These are phyloP conservation scores for Asterochloris erici DNA, from an alignment of 139 green algal species.

Conservation along the genomic window DNA sequence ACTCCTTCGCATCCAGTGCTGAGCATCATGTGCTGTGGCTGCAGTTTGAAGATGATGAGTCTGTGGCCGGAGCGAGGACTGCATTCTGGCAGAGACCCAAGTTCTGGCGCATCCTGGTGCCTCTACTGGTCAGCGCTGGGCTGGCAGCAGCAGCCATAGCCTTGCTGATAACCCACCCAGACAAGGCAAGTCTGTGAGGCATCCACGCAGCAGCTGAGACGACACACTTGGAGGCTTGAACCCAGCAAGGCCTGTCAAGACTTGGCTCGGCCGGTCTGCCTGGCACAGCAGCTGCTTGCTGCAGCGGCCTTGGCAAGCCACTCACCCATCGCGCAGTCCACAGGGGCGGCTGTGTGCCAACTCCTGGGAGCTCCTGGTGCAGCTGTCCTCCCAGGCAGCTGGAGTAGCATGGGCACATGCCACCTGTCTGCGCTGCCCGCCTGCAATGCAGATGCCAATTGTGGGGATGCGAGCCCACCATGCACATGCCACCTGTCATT, in stretches of 20 bases:
- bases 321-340: neutral
- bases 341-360: neutral
- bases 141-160: constrained; percentile 1
- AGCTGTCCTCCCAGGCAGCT: neutral
- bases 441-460: neutral
- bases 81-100: neutral
- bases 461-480: neutral
- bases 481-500: neutral
- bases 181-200: neutral
- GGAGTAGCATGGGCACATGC: neutral
- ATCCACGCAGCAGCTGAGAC: neutral
- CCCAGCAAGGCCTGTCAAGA: neutral
- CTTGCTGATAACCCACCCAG: neutral
- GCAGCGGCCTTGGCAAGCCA: neutral
- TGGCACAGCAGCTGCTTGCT: neutral
- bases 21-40: no score
- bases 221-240: no score
- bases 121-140: neutral
- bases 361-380: neutral
- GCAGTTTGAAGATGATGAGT: no score
- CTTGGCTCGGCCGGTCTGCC: neutral
- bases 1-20: no score
- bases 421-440: neutral
- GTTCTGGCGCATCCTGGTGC: constrained; percentile 3
- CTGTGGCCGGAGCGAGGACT: no score